Percentiles rank a stretch among this genome's conserved stretches.
Evolutionary conservation across 805 yeast genomes (phyloP).

Genomic region (Myxozyma melibiosi): DNA sequence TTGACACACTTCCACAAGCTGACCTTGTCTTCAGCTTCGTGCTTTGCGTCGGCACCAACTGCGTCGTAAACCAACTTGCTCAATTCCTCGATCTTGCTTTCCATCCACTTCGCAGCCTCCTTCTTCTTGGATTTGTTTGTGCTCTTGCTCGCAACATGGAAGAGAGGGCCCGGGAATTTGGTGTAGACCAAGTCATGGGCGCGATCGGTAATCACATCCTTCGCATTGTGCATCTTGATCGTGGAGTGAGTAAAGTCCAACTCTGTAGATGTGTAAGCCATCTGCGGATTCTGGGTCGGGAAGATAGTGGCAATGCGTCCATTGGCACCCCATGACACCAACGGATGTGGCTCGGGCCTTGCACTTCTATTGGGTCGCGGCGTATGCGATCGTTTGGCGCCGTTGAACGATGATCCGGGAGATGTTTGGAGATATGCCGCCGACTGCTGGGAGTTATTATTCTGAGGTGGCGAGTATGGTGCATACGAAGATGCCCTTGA

Average conservation of each 20-base stretch:
- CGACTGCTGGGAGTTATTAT: not conserved
- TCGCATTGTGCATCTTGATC: constrained; percentile 37
- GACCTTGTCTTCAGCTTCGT: constrained; percentile 38
- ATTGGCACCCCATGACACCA: constrained; percentile 63
- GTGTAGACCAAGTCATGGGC: constrained; percentile 40
- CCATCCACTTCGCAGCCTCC: constrained; percentile 72
- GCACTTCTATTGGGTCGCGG: constrained; percentile 1
- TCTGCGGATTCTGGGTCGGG: constrained; percentile 41
- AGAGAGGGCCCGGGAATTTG: constrained; percentile 70
- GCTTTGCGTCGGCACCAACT: constrained; percentile 34
- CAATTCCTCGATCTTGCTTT: constrained; percentile 41
- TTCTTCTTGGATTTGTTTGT: constrained; percentile 58
- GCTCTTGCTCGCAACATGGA: constrained; percentile 45
- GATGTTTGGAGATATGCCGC: not conserved
- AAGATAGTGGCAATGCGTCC: constrained; percentile 52
- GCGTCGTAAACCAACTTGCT: constrained; percentile 34
- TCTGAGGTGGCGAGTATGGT: not conserved
- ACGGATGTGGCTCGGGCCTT: constrained; percentile 47
- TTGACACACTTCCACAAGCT: constrained; percentile 44
- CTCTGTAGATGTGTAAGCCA: constrained; percentile 39
- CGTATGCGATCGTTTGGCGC: not conserved
- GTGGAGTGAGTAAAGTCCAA: constrained; percentile 42
- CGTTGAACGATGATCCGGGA: not conserved
- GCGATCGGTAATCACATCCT: constrained; percentile 35
- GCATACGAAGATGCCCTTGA: not conserved